These are phyloP conservation scores for Quercus parvula DNA, from an alignment of 306 rosid species.

Conservation along the genomic window DNA sequence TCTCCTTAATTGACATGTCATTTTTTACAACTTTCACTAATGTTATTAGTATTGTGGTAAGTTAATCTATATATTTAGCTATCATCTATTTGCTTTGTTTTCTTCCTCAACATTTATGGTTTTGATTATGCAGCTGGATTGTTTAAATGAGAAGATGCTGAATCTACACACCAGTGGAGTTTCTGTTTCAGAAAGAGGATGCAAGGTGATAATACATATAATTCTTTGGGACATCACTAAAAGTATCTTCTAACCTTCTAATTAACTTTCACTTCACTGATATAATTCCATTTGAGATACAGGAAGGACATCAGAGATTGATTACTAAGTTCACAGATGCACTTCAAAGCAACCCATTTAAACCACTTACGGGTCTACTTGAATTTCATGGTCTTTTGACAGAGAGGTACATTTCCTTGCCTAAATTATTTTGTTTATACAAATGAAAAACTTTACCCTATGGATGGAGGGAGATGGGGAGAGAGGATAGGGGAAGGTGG, in stretches of 20 bases:
- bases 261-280: conserved; percentile 7
- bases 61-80: background rate
- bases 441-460: background rate
- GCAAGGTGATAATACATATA: conserved; percentile 38
- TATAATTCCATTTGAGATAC: conserved; percentile 17
- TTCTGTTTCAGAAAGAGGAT: conserved; percentile 25
- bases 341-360: conserved; percentile 39
- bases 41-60: background rate
- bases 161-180: conserved; percentile 19
- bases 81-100: background rate
- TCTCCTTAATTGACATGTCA: too few species aligned
- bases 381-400: conserved; percentile 57
- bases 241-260: conserved; percentile 16
- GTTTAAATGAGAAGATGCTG: conserved; percentile 64
- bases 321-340: conserved; percentile 30
- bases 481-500: too few species aligned
- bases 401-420: conserved; percentile 42
- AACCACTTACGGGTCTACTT: conserved; percentile 53
- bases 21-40: too few species aligned
- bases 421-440: background rate
- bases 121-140: conserved; percentile 64
- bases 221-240: background rate
- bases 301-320: conserved; percentile 41
- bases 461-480: too few species aligned
- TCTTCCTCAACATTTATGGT: conserved; percentile 22